phyloP scores from a whole-genome alignment of 805 yeast species.

The Nakazawaea holstii region DNA sequence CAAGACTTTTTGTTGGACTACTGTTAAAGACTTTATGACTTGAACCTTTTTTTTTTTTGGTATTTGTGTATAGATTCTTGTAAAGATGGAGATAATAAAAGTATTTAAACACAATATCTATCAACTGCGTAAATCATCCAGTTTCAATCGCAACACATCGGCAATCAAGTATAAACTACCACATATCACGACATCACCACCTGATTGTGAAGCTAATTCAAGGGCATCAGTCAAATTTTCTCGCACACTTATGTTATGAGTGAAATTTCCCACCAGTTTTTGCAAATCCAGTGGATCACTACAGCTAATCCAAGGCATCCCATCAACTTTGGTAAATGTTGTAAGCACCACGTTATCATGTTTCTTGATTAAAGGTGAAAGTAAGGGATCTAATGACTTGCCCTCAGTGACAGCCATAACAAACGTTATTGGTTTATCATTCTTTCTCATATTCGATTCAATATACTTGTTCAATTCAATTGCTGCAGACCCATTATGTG shows the following conservation, averaged over 20 bases:
- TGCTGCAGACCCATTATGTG: slow-evolving; percentile 88
- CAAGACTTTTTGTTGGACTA: slow-evolving; percentile 12
- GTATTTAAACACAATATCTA: no score
- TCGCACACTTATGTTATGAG: slow-evolving; percentile 22
- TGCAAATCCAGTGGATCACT: slow-evolving; percentile 29
- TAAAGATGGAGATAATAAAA: no score
- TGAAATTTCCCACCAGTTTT: slow-evolving; percentile 13
- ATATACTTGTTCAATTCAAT: slow-evolving; percentile 58
- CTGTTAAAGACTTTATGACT: slow-evolving; percentile 5
- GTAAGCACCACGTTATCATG: slow-evolving; percentile 60
- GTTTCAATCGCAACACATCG: slow-evolving; percentile 35
- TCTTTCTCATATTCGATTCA: slow-evolving; percentile 17
- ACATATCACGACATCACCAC: slow-evolving; percentile 43
- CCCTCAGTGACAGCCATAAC: slow-evolving; percentile 75
- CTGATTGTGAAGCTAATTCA: slow-evolving; percentile 15
- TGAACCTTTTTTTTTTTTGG: background rate
- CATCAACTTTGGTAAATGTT: slow-evolving; percentile 63
- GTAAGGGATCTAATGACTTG: slow-evolving; percentile 49
- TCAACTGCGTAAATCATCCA: no score
- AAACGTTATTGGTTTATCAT: slow-evolving; percentile 36
- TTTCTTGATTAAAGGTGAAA: slow-evolving; percentile 41
- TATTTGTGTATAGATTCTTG: background rate
- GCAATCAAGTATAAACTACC: slow-evolving; percentile 70
- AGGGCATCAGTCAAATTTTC: slow-evolving; percentile 23
- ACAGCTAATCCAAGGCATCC: slow-evolving; percentile 91